Percentiles rank a stretch among this genome's conserved stretches.
phyloP scores from a whole-genome alignment of 345 rosid species.

The Nasturtium officinale region DNA sequence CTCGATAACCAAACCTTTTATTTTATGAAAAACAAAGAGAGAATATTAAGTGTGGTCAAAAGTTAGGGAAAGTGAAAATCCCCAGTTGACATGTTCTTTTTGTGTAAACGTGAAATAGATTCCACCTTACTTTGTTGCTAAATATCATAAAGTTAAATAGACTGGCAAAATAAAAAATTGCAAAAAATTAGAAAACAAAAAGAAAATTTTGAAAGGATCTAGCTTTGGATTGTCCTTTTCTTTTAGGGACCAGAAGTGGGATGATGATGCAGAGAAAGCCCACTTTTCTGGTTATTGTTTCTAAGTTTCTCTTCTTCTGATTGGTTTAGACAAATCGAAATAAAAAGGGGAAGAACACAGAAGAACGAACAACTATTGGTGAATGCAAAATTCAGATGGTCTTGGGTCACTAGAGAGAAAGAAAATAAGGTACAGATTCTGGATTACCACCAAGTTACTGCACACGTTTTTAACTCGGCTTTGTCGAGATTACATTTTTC shows the following conservation, averaged over 20 bases:
- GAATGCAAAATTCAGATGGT: constrained; percentile 32
- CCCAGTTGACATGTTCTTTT: constrained; percentile 32
- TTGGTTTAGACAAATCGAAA: constrained; percentile 37
- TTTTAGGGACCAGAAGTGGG: constrained; percentile 44
- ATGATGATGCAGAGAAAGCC: constrained; percentile 38
- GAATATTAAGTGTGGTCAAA: constrained; percentile 42
- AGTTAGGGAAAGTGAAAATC: constrained; percentile 31
- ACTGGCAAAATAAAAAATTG: constrained; percentile 5
- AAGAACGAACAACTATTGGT: constrained; percentile 22
- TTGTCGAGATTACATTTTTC: constrained; percentile 29
- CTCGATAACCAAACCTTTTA: constrained; percentile 36
- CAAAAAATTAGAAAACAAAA: not conserved
- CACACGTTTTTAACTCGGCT: constrained; percentile 19
- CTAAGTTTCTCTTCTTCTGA: constrained; percentile 35
- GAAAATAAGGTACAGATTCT: constrained; percentile 41
- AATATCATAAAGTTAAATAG: constrained; percentile 35
- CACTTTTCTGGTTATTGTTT: constrained; percentile 35
- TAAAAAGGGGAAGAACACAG: not conserved
- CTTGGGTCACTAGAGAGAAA: constrained; percentile 15
- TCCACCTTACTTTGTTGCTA: constrained; percentile 48
- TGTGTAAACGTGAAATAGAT: constrained; percentile 41
- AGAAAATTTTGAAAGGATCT: constrained; percentile 31
- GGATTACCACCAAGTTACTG: constrained; percentile 19
- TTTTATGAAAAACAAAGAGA: constrained; percentile 13
- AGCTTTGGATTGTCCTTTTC: constrained; percentile 36